Base-by-base conservation (phyloP, 176 grass and related monocot species). In the Aegilops speltoides region DNA sequence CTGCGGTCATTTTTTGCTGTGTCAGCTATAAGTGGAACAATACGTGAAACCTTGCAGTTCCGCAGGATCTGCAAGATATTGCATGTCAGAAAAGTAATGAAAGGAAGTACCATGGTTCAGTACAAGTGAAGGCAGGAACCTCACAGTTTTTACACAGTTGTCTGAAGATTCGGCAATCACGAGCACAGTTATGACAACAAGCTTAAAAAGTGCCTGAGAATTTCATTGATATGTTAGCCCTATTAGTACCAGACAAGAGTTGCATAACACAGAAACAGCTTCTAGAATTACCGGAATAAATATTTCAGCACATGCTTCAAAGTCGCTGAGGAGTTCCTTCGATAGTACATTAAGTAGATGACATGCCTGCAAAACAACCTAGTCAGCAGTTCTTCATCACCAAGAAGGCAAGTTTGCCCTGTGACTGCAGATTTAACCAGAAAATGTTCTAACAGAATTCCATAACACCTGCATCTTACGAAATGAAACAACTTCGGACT, bases 111-210 rank as follows among this genome's bases (percentile, higher is more conserved):
- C 59, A 81, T 52, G 22, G 68, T 36, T 85, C 14, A 68, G 75
- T 57, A 40, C 24, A 68, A 45, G 54, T 20, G 68, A 89, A 89
- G 54, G 41, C 81, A 82, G 54, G 9, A 82, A 71, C 85, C 91
- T 88, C 90, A 97, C 95, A 82, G 95, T 95, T 95, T 95, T 97
- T 85, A 97, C 91, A 71, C 95, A 95, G 76, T 87, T 91, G 76
- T 97, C 95, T 22, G 93, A 85, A 79, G 95, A 97, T 87, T 97
- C 93, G 9, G 95, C 95, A 88, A 97, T 97, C 68, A 97, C 91
- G 65, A 95, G 89, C 46, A 97, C 95, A 84, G 95, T 97, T 86
- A 97, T 97, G 62, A 97, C 93, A 93, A 95, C 93, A 86, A 95
- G 92, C 85, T 95, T 97, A 86, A 97, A 95, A 74, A 95, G 93